These are phyloP conservation scores for Moesziomyces globuligerus DNA, from an alignment of 1,284 basidiomycete genomes.

Conservation along the genomic window DNA sequence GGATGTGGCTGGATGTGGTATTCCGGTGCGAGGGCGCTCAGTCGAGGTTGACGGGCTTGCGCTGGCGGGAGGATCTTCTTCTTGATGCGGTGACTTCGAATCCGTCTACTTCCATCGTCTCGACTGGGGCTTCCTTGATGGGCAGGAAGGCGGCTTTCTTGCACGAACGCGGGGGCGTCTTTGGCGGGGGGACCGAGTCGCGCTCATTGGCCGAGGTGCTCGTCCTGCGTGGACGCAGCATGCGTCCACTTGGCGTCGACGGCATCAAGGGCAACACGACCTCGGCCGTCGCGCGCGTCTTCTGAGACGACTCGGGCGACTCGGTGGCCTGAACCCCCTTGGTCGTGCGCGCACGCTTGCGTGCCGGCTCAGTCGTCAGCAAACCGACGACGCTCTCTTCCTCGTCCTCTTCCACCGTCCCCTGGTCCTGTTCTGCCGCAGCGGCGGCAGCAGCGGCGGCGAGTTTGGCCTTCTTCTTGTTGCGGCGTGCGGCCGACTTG, in stretches of 20 bases:
- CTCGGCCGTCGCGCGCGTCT: neutral
- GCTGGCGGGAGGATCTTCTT: slow-evolving; percentile 22
- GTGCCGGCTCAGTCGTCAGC: slow-evolving; percentile 5
- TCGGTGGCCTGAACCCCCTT: neutral
- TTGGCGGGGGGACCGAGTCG: slow-evolving; percentile 1
- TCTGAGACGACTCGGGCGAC: neutral
- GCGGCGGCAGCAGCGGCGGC: slow-evolving; percentile 19
- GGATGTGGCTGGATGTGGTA: neutral
- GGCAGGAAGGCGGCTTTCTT: slow-evolving; percentile 2
- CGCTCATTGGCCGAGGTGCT: slow-evolving; percentile 5
- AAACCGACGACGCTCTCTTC: slow-evolving; percentile 19
- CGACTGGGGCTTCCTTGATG: neutral
- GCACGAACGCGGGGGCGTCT: slow-evolving; percentile 15
- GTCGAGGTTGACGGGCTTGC: slow-evolving; percentile 33
- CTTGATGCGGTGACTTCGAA: slow-evolving; percentile 25
- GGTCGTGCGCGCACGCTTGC: slow-evolving; percentile 15
- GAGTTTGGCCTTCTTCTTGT: slow-evolving; percentile 24
- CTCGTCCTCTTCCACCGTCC: slow-evolving; percentile 13
- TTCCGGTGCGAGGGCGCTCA: slow-evolving; percentile 6
- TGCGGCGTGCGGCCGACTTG: slow-evolving; percentile 25
- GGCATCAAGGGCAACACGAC: slow-evolving; percentile 2
- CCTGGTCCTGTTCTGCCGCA: slow-evolving; percentile 6
- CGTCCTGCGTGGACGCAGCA: slow-evolving; percentile 16
- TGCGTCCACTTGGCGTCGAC: slow-evolving; percentile 12
- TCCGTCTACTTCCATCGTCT: slow-evolving; percentile 24